Percentiles rank a stretch among this genome's conserved stretches.
Evolutionary conservation across 2,329 filamentous ascomycete species (phyloP).

Genomic region (Lecanosticta acicola): DNA sequence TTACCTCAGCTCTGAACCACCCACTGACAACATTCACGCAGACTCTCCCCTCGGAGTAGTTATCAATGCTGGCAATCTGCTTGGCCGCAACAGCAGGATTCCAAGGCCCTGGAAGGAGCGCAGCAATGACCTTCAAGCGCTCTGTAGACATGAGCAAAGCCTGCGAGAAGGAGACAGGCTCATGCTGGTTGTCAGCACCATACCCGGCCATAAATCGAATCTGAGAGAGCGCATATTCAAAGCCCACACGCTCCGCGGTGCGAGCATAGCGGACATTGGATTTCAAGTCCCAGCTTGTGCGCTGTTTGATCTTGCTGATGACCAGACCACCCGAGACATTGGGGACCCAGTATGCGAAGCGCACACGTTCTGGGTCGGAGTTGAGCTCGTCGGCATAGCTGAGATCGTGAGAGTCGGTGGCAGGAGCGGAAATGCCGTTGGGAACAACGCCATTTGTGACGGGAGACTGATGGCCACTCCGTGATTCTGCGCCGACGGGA

Average conservation of each 20-base stretch:
- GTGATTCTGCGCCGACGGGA: constrained; percentile 24
- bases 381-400: constrained; percentile 38
- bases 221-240: constrained; percentile 49
- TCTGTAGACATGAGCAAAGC: constrained; percentile 45
- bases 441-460: constrained; percentile 5
- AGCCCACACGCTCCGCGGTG: constrained; percentile 45
- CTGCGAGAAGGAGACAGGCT: constrained; percentile 50
- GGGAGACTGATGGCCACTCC: constrained; percentile 10
- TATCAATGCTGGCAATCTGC: constrained; percentile 50
- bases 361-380: constrained; percentile 39
- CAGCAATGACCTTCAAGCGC: constrained; percentile 48
- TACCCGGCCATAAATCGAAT: constrained; percentile 50
- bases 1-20: constrained; percentile 49
- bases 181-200: constrained; percentile 44
- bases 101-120: constrained; percentile 48
- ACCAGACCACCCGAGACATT: constrained; percentile 51
- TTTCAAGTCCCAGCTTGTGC: constrained; percentile 46
- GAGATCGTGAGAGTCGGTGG: constrained; percentile 21
- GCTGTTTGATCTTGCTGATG: constrained; percentile 49
- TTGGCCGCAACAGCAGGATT: constrained; percentile 50
- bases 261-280: constrained; percentile 47
- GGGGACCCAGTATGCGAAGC: constrained; percentile 51
- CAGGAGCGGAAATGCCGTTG: constrained; percentile 15
- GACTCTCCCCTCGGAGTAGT: constrained; percentile 48
- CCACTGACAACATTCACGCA: constrained; percentile 51